Conservation (phyloP, 768 basidiomycete species). For the Lactarius evosmus region DNA sequence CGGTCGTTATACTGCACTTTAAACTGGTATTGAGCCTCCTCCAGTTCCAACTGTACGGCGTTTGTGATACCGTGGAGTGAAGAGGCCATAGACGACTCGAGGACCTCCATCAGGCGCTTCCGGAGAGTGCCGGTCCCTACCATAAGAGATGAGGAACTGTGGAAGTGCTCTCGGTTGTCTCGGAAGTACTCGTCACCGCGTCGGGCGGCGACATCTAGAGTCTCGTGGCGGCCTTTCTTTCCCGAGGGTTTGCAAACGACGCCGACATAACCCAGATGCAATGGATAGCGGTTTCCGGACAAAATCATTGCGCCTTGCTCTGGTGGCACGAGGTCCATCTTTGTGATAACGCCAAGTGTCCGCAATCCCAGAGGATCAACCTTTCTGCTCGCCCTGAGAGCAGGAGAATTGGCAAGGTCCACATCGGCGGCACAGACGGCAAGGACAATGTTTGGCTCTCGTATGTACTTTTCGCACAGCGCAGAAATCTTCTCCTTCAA, state of each 20-base stretch:
- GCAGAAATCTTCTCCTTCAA: slow-evolving; percentile 89
- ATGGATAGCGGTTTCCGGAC: slow-evolving; percentile 89
- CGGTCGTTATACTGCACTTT: slow-evolving; percentile 98
- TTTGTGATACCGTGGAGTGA: slow-evolving; percentile 95
- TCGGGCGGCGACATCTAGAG: slow-evolving; percentile 47
- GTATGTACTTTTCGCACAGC: slow-evolving; percentile 94
- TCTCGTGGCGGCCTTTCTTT: slow-evolving; percentile 51
- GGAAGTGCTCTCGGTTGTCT: slow-evolving; percentile 58
- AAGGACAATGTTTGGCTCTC: slow-evolving; percentile 99
- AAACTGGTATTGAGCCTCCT: slow-evolving; percentile 97
- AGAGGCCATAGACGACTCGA: slow-evolving; percentile 96
- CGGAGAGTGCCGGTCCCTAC: slow-evolving; percentile 90
- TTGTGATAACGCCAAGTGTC: slow-evolving; percentile 96
- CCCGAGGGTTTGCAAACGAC: slow-evolving; percentile 83
- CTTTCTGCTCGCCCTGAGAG: slow-evolving; percentile 85
- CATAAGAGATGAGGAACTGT: slow-evolving; percentile 64
- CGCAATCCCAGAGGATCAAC: slow-evolving; percentile 93
- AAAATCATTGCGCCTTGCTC: slow-evolving; percentile 80
- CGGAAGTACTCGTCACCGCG: slow-evolving; percentile 70
- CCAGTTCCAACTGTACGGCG: slow-evolving; percentile 94
- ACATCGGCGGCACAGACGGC: slow-evolving; percentile 98
- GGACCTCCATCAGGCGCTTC: slow-evolving; percentile 89
- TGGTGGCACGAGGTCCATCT: slow-evolving; percentile 95
- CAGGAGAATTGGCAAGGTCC: slow-evolving; percentile 96
- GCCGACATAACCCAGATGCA: slow-evolving; percentile 95